Evolutionary conservation across 441 rosid genomes (phyloP).

Genomic region (Adansonia grandidieri): DNA sequence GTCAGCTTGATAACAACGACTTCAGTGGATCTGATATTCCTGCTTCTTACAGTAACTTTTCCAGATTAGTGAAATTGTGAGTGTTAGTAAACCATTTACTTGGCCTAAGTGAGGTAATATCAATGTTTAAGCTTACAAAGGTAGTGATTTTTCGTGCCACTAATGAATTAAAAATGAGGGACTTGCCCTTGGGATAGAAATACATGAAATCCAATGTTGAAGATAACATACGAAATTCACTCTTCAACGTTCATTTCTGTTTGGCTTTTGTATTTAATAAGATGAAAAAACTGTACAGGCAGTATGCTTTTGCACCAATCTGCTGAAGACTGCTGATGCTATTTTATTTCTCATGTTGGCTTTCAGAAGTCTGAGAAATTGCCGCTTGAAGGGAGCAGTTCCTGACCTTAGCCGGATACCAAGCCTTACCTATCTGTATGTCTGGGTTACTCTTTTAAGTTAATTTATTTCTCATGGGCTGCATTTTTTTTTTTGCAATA

Average conservation of each 20-base stretch:
- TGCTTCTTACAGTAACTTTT: conserved; percentile 64
- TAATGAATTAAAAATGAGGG: neutral
- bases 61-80: conserved; percentile 72
- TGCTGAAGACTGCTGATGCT: conserved; percentile 30
- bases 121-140: neutral
- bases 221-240: neutral
- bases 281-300: neutral
- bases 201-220: neutral
- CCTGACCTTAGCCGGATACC: conserved; percentile 7
- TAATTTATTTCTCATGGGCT: neutral
- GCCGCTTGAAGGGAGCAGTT: neutral
- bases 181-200: neutral
- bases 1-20: conserved; percentile 93
- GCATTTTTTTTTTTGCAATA: neutral
- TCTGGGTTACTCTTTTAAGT: conserved; percentile 8
- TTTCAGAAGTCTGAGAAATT: conserved; percentile 3
- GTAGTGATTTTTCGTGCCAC: neutral
- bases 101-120: neutral
- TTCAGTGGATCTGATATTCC: conserved; percentile 72
- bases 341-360: conserved; percentile 20
- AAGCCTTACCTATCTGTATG: neutral
- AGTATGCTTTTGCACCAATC: conserved; percentile 13
- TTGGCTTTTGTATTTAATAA: neutral
- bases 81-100: conserved; percentile 27
- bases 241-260: neutral